phyloP scores from a whole-genome alignment of 1,284 basidiomycete genomes.

The Phlebopus sp. region DNA sequence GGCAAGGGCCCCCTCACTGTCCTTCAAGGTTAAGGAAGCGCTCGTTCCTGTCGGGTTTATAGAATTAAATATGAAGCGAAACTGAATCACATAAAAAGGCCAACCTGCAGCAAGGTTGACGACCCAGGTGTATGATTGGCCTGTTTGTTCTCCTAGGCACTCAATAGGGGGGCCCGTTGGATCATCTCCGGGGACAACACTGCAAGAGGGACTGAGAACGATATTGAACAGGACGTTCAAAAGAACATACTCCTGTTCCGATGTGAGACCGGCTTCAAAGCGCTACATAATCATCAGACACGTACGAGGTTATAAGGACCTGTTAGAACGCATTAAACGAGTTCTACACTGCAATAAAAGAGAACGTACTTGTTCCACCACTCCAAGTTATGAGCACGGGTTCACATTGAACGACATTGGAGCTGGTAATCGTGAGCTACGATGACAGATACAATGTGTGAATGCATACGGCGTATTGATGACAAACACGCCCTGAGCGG shows the following conservation, averaged over 20 bases:
- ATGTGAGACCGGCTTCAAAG: background rate
- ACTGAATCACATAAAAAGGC: background rate
- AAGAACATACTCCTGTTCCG: background rate
- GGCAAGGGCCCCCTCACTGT: slow-evolving; percentile 33
- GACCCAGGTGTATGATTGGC: background rate
- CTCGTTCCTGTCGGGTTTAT: slow-evolving; percentile 2
- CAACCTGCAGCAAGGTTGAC: slow-evolving; percentile 5
- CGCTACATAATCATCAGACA: background rate
- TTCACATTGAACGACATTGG: slow-evolving; percentile 44
- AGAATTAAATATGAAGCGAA: background rate
- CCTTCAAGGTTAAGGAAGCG: background rate
- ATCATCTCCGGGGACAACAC: background rate
- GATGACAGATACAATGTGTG: background rate
- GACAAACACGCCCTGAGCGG: slow-evolving; percentile 39
- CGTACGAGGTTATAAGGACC: slow-evolving; percentile 3
- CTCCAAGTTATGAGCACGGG: slow-evolving; percentile 43
- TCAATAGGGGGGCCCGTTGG: background rate
- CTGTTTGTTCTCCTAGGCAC: background rate
- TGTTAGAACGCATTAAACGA: background rate
- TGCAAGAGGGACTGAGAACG: background rate
- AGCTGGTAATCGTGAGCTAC: slow-evolving; percentile 21
- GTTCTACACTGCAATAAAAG: slow-evolving; percentile 43
- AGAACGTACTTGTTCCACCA: slow-evolving; percentile 46
- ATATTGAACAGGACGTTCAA: background rate
- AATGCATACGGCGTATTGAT: slow-evolving; percentile 55